A percentile compares a stretch with the other conserved stretches of the same genome.
These are phyloP conservation scores for Teratosphaeriaceae sp. DNA, from an alignment of 2,329 filamentous ascomycete genomes.

Conservation along the genomic window DNA sequence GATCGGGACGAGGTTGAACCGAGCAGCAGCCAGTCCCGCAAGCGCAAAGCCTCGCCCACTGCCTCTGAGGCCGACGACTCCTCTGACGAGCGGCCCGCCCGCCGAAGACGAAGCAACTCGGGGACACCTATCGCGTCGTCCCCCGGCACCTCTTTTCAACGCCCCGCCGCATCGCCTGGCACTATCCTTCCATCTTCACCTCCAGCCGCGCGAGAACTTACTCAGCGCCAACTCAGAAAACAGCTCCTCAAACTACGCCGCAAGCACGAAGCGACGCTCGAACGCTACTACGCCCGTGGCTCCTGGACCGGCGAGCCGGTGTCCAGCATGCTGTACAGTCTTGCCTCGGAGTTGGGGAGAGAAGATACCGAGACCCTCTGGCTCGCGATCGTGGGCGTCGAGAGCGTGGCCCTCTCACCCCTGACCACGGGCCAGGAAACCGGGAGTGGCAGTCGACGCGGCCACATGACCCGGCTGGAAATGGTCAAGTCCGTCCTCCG, in stretches of 20 bases:
- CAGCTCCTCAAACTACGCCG: conserved; percentile 67
- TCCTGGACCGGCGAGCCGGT: conserved; percentile 92
- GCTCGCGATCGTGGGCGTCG: conserved; percentile 90
- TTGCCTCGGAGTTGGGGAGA: conserved; percentile 88
- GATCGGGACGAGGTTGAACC: conserved; percentile 42
- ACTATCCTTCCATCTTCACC: conserved; percentile 44
- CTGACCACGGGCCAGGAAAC: conserved; percentile 39
- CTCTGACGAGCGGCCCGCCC: conserved; percentile 61
- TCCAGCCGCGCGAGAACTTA: conserved; percentile 55
- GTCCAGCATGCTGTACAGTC: conserved; percentile 86
- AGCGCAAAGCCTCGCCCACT: conserved; percentile 68
- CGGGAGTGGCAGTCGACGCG: conserved; percentile 41
- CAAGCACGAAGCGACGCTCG: conserved; percentile 69
- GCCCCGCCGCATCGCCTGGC: conserved; percentile 28
- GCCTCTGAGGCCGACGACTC: conserved; percentile 57
- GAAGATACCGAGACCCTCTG: conserved; percentile 96
- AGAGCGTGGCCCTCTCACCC: conserved; percentile 74
- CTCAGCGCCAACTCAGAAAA: conserved; percentile 63
- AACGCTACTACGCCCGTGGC: conserved; percentile 78
- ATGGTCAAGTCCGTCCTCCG: conserved; percentile 78
- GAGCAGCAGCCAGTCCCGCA: conserved; percentile 48
- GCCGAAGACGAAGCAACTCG: conserved; percentile 81
- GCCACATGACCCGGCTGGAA: conserved; percentile 63
- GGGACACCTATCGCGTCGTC: conserved; percentile 64
- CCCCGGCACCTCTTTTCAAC: conserved; percentile 34